Evolutionary conservation across 441 rosid species (phyloP), one percentile per base, ranked within the genome.

Genomic region (Pelargonium myrrhifolium): DNA sequence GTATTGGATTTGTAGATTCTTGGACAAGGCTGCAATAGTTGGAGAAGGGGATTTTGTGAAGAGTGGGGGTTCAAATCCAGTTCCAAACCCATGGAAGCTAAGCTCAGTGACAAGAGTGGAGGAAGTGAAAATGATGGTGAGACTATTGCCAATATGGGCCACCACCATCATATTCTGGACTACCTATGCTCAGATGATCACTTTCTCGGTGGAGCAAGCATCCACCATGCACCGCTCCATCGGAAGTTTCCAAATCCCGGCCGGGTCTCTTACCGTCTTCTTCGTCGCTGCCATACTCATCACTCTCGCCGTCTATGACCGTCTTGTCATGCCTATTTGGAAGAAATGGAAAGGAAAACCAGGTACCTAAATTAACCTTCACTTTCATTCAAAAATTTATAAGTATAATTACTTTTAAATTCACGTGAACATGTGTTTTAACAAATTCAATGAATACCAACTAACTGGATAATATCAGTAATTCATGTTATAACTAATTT

Each of bases 111-210:
- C 97, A 14, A 81, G 81, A 69, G 87, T 92, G 56, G 98, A 92
- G 75, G 98, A 92, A 77, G 92, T 86, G 75, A 92, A 92, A 77
- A 92, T 88, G 93, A 78, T 90, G 88, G 74, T 76, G 24, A 79
- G 84, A 63, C 76, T 92, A 37, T 74, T 92, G 74, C 96, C 98
- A 17, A 80, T 92, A 15, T 92, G 98, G 98, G 96, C 97, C 53
- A 92, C 93, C n/a, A 92, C 97, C 37, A 92, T 92, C 21, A 77
- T 90, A 11, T 92, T 92, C 37, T 90, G 98, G 98, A 92, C 98
- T 0, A 72, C 86, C 11, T 87, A 86, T 71, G 98, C 98, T 0
- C 98, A 92, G 73, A 82, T 92, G 97, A 88, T 88, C 55, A 90
- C 96, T 55, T 93, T 93, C 85, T 88, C 96, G 0, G 97, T 93